Conservation (phyloP, 1,139 yeast species). For the Yamadazyma atlantica region DNA sequence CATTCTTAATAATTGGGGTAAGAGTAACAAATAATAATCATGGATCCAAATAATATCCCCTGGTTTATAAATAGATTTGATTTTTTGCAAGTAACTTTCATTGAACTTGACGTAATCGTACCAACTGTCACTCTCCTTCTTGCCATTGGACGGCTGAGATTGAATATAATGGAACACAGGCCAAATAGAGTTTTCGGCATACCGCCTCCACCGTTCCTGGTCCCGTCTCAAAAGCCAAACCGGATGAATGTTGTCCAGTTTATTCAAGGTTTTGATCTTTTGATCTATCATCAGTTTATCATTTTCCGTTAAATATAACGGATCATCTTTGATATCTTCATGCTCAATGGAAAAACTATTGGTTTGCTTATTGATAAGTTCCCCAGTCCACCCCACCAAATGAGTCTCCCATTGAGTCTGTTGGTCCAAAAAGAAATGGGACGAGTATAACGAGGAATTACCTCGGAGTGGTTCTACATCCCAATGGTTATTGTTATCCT, state of each 20-base stretch:
- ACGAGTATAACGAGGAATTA: conserved; percentile 79
- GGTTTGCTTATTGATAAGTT: conserved; percentile 47
- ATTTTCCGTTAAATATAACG: conserved; percentile 56
- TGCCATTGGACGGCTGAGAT: conserved; percentile 63
- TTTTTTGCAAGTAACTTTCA: conserved; percentile 82
- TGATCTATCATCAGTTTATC: conserved; percentile 53
- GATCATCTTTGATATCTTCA: conserved; percentile 46
- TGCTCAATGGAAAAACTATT: conserved; percentile 13
- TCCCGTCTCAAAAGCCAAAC: conserved; percentile 81
- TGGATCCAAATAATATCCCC: conserved; percentile 97
- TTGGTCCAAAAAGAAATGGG: conserved; percentile 62
- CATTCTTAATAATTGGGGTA: conserved; percentile 87
- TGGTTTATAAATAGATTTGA: conserved; percentile 69
- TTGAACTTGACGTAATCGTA: conserved; percentile 86
- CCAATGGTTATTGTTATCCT: conserved; percentile 39
- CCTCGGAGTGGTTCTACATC: conserved; percentile 71
- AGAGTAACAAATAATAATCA: conserved; percentile 80
- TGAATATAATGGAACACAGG: conserved; percentile 92
- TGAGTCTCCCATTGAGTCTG: conserved; percentile 84
- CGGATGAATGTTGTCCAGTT: conserved; percentile 64
- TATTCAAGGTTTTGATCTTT: conserved; percentile 43
- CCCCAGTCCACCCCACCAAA: conserved; percentile 96
- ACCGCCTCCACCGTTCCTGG: conserved; percentile 77
- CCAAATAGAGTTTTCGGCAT: conserved; percentile 92
- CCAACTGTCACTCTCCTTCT: conserved; percentile 80